Conservation (phyloP, 129 eudicot genomes). For the Artemisia argyi region DNA sequence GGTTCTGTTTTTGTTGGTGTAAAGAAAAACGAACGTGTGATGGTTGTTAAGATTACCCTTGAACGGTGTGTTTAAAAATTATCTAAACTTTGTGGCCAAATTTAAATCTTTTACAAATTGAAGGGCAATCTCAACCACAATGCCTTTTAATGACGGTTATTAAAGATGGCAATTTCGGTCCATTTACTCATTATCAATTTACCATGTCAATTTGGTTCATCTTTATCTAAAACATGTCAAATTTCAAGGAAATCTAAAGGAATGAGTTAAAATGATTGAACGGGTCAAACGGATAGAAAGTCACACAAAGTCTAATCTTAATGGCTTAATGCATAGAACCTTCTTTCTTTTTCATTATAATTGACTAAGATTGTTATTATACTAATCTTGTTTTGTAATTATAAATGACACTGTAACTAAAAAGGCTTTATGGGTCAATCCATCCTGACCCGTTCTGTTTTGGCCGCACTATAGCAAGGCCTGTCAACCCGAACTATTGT, state of each 20-base stretch:
- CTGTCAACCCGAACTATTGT: no score
- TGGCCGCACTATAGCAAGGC: background rate
- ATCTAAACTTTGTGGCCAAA: background rate
- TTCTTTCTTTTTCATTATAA: background rate
- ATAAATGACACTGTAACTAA: background rate
- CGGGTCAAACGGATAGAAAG: background rate
- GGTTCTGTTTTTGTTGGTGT: background rate
- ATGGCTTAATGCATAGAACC: background rate
- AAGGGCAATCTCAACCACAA: background rate
- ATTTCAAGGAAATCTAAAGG: background rate
- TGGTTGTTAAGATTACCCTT: background rate
- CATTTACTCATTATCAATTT: background rate
- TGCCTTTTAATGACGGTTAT: background rate
- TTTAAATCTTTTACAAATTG: background rate
- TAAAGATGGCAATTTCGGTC: background rate
- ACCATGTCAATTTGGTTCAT: background rate
- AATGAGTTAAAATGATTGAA: background rate
- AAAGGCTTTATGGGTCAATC: background rate
- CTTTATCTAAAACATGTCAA: background rate
- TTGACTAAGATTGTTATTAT: background rate
- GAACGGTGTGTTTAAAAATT: background rate
- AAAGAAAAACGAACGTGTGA: background rate
- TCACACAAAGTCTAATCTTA: background rate
- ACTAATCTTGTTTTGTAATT: background rate
- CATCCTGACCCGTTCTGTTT: background rate